Evolutionary conservation across 495 filamentous ascomycete species (phyloP), one percentile per base, ranked within the genome.

Genomic region (Echria macrotheca): DNA sequence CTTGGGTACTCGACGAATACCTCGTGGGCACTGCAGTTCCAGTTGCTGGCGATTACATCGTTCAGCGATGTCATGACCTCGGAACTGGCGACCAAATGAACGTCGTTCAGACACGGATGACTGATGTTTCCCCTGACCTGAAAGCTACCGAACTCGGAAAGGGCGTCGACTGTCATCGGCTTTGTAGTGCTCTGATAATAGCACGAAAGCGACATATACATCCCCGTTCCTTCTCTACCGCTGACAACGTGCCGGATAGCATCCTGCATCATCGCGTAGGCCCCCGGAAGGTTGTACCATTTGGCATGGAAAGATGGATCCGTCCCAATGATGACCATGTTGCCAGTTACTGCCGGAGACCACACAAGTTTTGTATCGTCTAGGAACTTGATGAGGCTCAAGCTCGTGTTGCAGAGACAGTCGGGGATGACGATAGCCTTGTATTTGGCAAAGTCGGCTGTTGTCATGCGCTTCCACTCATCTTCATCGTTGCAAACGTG

Each of bases 21-120:
- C 49, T 75, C 72, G 42, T 77, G 73, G 26, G 74, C 73, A 41
- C 64, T 69, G 51, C 72, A 77, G 32, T 65, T 61, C 73, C 73
- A 77, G 52, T 68, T 58, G 28, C 69, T 73, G 4, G 75, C 63
- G 9, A 61, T 55, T 4, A 10, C 43, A 55, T 77, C 73, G 33
- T 64, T 63, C 17, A 77, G 58, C 5, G 59, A 61, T 1, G 52
- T 60, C 44, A 77, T 61, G 37, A 69, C 68, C 0, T 44, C 33
- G 10, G 67, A 69, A 9, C 50, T 49, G 53, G 72, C 73, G 11
- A 74, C 71, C 6, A 75, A 66, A 50, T 77, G 73, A 4, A 57
- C 71, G 8, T 73, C 54, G 55, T 77, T 69, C 46, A 69, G 67
- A 40, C 71, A 74, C 1, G 58, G 55, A 43, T 55, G 55, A 9